These are phyloP conservation scores for Pestalotiopsis sp. DNA, from an alignment of 2,329 filamentous ascomycete genomes.

Conservation along the genomic window DNA sequence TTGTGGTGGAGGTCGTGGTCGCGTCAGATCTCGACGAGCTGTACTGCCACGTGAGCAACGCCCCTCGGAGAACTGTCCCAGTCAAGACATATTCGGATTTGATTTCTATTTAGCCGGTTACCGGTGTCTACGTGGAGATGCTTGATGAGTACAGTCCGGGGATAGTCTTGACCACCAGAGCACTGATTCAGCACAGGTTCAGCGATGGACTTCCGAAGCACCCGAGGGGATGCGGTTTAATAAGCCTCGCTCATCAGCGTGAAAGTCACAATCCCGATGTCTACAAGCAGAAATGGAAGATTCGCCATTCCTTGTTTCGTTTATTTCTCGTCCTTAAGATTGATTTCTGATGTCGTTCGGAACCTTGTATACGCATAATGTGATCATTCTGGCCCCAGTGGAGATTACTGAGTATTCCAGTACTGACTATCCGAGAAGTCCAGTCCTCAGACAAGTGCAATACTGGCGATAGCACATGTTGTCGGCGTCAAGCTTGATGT, in stretches of 20 bases:
- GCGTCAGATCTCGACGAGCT: not conserved
- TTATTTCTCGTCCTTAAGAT: not conserved
- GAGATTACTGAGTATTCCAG: no score
- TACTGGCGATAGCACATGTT: not conserved
- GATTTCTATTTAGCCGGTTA: not conserved
- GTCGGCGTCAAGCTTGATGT: not conserved
- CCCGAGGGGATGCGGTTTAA: not conserved
- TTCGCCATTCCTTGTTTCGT: not conserved
- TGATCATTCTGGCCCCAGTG: not conserved
- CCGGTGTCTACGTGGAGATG: not conserved
- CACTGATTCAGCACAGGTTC: not conserved
- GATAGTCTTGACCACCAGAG: not conserved
- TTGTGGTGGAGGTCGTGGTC: not conserved
- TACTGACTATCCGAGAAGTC: not conserved
- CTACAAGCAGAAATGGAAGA: not conserved
- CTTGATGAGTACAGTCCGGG: not conserved
- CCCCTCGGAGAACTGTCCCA: not conserved
- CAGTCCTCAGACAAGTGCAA: not conserved
- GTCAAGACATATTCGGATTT: not conserved
- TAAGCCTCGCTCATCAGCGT: not conserved
- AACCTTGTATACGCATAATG: not conserved
- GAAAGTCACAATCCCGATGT: not conserved
- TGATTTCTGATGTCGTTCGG: not conserved
- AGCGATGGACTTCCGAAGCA: not conserved
- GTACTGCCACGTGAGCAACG: not conserved